Evolutionary conservation across 2,329 filamentous ascomycete genomes (phyloP), one percentile per base, ranked within the genome.

Genomic region (Colletotrichum plurivorum): DNA sequence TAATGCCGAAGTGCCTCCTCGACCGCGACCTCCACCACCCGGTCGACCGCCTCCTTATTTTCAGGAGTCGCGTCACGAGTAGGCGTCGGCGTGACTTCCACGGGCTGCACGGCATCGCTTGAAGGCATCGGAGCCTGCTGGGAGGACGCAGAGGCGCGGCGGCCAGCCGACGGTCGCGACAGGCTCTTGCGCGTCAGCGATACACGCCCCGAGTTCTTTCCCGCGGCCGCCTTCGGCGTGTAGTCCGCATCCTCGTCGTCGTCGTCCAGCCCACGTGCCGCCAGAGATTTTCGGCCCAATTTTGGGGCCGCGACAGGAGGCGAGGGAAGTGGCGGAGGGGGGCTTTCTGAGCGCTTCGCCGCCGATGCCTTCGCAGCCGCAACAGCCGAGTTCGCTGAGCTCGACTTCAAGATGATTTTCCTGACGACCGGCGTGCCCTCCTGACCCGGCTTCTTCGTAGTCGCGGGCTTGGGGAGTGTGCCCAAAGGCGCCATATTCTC

Each of bases 401-500:
- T 76, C 72, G 72, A 78, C 75, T 84, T 84, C 64, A 86, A 73
- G 43, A 86, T 83, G 60, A 87, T 85, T 73, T 80, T 85, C 69
- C 82, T 80, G 43, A 82, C 78, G 15, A 56, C 76, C 67, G 18
- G 71, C 72, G 60, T 68, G 72, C 62, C 75, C 69, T 79, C 74
- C 57, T 70, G 74, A 10, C 71, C 78, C 25, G 71, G 74, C 75
- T 77, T 81, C 76, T 83, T 84, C 45, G 79, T 73, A 63, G 77
- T 77, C 75, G 86, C 81, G 22, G 85, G 86, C 80, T 88, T 89
- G 13, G 94, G 94, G 73, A 90, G 85, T 63, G 90, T 87, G 48
- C 94, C 94, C 64, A 97, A 83, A 27, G 94, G 91, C 61, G 90
- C 91, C 94, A 97, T 97, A 75, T 91, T 91, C 79, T 93, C 91